These are phyloP conservation scores for Boletus fagicola DNA, from an alignment of 768 basidiomycete genomes.

Conservation along the genomic window DNA sequence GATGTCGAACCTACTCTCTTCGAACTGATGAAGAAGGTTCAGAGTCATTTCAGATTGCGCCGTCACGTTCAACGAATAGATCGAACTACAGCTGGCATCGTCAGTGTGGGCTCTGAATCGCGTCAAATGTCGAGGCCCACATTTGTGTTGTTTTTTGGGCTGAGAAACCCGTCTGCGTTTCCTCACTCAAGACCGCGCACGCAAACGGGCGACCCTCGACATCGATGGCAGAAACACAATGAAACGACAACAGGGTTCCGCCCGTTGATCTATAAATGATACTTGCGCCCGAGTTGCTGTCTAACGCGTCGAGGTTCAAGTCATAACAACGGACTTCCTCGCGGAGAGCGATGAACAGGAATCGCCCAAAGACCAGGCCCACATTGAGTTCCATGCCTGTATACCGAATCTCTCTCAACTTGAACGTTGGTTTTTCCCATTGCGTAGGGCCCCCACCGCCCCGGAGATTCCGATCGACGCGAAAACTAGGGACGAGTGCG, in stretches of 20 bases:
- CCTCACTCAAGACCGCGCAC: constrained; percentile 14
- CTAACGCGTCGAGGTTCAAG: background rate
- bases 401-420: constrained; percentile 7
- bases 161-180: background rate
- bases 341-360: constrained; percentile 13
- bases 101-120: background rate
- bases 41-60: constrained; percentile 4
- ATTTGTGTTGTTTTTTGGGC: background rate
- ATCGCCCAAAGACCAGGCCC: constrained; percentile 17
- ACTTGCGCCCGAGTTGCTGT: background rate
- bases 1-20: background rate
- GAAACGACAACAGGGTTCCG: background rate
- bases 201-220: constrained; percentile 15
- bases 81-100: background rate
- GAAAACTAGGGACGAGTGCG: constrained; percentile 10
- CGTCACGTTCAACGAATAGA: constrained; percentile 7
- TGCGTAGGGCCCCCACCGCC: background rate
- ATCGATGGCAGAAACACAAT: constrained; percentile 11
- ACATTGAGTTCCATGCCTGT: background rate
- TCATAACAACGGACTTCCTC: constrained; percentile 18
- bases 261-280: constrained; percentile 10
- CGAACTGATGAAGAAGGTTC: constrained; percentile 15
- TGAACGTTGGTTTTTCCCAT: background rate
- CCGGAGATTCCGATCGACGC: constrained; percentile 9
- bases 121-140: background rate